Percentiles rank a stretch among this genome's conserved stretches.
Conservation (phyloP, 495 filamentous ascomycete genomes). For the Penicillium fimorum region DNA sequence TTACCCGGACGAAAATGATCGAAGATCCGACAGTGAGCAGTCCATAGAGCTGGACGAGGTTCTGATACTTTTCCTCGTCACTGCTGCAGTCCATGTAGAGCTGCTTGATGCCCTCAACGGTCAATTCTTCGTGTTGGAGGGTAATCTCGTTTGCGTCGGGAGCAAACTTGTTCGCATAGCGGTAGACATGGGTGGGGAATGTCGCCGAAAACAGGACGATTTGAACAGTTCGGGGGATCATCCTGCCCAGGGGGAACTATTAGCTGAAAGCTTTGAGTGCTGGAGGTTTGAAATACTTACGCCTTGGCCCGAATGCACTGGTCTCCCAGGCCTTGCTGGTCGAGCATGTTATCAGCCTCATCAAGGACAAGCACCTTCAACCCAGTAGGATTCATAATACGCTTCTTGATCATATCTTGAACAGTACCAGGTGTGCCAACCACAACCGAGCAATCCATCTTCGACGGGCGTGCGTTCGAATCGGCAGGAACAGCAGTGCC, state of each 20-base stretch:
- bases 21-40: constrained; percentile 93
- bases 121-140: constrained; percentile 84
- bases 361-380: constrained; percentile 83
- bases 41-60: constrained; percentile 88
- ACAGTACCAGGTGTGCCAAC: constrained; percentile 95
- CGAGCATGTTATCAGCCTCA: constrained; percentile 95
- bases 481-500: constrained; percentile 79
- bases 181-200: constrained; percentile 79
- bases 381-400: constrained; percentile 60
- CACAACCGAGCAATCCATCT: constrained; percentile 69
- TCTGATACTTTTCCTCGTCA: constrained; percentile 80
- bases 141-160: constrained; percentile 86
- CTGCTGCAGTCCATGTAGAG: constrained; percentile 87
- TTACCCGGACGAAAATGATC: constrained; percentile 93
- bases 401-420: constrained; percentile 75
- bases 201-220: constrained; percentile 95
- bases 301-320: constrained; percentile 86
- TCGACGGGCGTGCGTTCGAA: constrained; percentile 55
- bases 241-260: constrained; percentile 40
- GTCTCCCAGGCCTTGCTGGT: constrained; percentile 90
- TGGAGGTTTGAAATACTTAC: constrained; percentile 47
- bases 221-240: constrained; percentile 71
- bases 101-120: constrained; percentile 94
- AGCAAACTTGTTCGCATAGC: constrained; percentile 75
- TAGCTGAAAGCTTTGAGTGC: not conserved